Percentiles rank a stretch among this genome's conserved stretches.
These are phyloP conservation scores for Amanita molliuscula DNA, from an alignment of 768 basidiomycete species.

Conservation along the genomic window DNA sequence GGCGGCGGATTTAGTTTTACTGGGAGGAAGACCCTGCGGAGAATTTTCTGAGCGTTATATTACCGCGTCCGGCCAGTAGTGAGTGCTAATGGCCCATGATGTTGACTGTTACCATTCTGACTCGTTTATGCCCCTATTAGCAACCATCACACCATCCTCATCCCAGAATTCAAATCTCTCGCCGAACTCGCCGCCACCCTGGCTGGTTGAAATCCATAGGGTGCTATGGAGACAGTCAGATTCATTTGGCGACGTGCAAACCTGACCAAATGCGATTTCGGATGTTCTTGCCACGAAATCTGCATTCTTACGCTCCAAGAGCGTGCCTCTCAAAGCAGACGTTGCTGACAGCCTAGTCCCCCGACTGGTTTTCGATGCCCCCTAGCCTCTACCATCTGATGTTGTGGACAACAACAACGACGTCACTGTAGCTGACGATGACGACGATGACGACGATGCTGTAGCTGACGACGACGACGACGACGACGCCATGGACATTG, in stretches of 20 bases:
- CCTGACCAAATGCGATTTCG: too few species aligned
- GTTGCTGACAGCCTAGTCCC: too few species aligned
- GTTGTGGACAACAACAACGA: neutral
- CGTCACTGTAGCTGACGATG: neutral
- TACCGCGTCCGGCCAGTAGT: neutral
- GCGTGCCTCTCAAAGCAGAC: too few species aligned
- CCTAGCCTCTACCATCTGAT: neutral
- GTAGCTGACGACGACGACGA: neutral
- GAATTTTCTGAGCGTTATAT: neutral
- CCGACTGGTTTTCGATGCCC: too few species aligned
- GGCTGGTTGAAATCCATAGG: neutral
- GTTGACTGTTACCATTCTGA: neutral
- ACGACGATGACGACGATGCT: neutral
- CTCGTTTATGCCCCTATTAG: slow-evolving; percentile 1
- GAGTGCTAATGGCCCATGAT: neutral
- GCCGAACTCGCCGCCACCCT: neutral
- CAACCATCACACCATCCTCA: neutral
- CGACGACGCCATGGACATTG: neutral
- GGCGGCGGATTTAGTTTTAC: neutral
- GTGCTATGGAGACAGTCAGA: neutral
- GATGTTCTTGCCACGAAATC: too few species aligned
- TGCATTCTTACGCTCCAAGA: too few species aligned
- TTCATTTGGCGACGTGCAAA: too few species aligned
- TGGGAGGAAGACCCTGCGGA: neutral
- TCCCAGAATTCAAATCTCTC: neutral